These are phyloP conservation scores for Peronospora destructor DNA, from an alignment of 352 stramenopile species.

Conservation along the genomic window DNA sequence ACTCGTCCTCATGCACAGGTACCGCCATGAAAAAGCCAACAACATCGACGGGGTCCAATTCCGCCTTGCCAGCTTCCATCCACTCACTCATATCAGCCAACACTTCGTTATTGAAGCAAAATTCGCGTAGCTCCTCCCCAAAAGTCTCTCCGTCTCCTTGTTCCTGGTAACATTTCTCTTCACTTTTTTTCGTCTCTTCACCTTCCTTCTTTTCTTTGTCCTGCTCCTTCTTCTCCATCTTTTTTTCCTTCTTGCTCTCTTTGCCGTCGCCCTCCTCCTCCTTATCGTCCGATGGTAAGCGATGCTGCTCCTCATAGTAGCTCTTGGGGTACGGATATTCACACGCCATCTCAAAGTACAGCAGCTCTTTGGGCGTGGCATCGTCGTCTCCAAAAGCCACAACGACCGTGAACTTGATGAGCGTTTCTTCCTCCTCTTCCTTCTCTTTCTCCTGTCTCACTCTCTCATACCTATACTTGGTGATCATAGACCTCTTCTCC, in stretches of 20 bases:
- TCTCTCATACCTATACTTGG: constrained; percentile 49
- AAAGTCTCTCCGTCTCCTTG: constrained; percentile 29
- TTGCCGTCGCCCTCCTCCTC: constrained; percentile 12
- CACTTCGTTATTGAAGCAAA: constrained; percentile 53
- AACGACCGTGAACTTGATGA: constrained; percentile 40
- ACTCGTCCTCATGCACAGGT: constrained; percentile 69
- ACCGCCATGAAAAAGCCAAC: constrained; percentile 65
- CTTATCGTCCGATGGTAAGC: constrained; percentile 29
- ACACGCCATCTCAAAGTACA: constrained; percentile 54
- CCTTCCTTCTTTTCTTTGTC: no score
- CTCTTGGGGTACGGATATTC: constrained; percentile 54
- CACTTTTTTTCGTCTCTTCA: no score
- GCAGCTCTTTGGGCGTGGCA: constrained; percentile 35
- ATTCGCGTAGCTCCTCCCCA: constrained; percentile 47
- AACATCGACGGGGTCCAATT: constrained; percentile 51
- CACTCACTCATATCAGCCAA: constrained; percentile 43
- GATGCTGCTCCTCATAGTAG: constrained; percentile 61
- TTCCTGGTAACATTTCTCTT: constrained; percentile 12
- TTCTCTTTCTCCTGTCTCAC: constrained; percentile 15
- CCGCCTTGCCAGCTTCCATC: constrained; percentile 41
- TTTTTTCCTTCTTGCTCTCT: constrained; percentile 15
- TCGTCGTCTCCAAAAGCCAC: constrained; percentile 37
- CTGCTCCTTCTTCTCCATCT: no score
- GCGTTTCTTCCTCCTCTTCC: constrained; percentile 28
- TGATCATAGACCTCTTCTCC: constrained; percentile 28